These are phyloP conservation scores for Prosopis cineraria DNA, from an alignment of 306 rosid species.

Conservation along the genomic window DNA sequence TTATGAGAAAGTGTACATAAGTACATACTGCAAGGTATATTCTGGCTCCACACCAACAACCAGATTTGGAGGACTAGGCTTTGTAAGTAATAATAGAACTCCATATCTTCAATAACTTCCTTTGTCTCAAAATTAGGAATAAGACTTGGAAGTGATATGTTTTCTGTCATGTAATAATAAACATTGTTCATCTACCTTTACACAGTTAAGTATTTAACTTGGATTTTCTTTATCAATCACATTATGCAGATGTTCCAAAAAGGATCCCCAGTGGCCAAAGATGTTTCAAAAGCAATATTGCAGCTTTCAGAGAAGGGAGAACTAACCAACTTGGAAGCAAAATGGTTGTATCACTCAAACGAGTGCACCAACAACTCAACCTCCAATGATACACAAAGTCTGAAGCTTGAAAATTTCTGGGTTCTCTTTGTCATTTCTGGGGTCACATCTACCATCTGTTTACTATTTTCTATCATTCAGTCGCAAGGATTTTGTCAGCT, in stretches of 20 bases:
- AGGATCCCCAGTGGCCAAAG: constrained; percentile 72
- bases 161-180: not conserved
- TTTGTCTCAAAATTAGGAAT: not conserved
- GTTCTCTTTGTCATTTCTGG: constrained; percentile 58
- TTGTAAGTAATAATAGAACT: constrained; percentile 51
- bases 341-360: constrained; percentile 40
- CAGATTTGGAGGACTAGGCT: constrained; percentile 76
- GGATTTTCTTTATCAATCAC: not conserved
- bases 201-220: not conserved
- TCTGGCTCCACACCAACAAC: constrained; percentile 37
- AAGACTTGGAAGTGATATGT: not conserved
- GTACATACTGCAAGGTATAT: constrained; percentile 50
- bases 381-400: constrained; percentile 30
- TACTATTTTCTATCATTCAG: constrained; percentile 38
- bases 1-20: constrained; percentile 53
- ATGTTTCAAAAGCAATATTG: constrained; percentile 60
- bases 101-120: not conserved
- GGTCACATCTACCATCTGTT: constrained; percentile 52
- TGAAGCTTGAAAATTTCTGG: constrained; percentile 58
- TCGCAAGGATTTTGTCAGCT: constrained; percentile 10
- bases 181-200: not conserved
- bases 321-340: constrained; percentile 38
- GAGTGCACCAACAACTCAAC: constrained; percentile 31
- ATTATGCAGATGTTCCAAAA: constrained; percentile 63
- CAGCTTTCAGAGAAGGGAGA: constrained; percentile 48